Evolutionary conservation across 176 grass and related monocot genomes (phyloP).

Genomic region (Dactylis glomerata): DNA sequence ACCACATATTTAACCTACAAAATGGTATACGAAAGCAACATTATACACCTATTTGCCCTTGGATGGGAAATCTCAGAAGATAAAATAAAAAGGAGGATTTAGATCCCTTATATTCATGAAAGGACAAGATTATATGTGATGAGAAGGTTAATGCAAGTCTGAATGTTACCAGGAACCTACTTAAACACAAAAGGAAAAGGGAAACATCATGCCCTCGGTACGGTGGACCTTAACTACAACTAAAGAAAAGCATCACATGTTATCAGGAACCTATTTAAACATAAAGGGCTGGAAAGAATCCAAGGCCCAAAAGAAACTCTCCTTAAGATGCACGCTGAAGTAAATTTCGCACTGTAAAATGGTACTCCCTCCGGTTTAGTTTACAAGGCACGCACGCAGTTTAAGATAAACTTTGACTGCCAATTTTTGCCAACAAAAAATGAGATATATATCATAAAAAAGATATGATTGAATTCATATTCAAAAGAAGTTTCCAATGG

Average conservation of each 20-base stretch:
- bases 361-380: too few relatives aligned
- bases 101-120: neutral
- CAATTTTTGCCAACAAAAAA: too few relatives aligned
- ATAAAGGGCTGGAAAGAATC: neutral
- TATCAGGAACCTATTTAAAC: neutral
- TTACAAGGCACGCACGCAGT: too few relatives aligned
- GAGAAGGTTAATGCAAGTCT: constrained; percentile 1
- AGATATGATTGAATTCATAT: too few relatives aligned
- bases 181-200: constrained; percentile 2
- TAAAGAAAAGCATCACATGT: neutral
- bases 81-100: constrained; percentile 11
- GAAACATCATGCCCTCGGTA: neutral
- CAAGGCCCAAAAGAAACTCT: neutral
- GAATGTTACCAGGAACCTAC: neutral
- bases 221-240: neutral
- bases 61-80: constrained; percentile 3
- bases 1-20: constrained; percentile 86
- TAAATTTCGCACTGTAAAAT: constrained; percentile 13
- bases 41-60: constrained; percentile 7
- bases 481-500: too few relatives aligned
- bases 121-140: neutral
- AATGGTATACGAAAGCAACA: neutral
- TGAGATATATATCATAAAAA: too few relatives aligned
- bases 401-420: too few relatives aligned
- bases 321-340: neutral